Percentiles rank a stretch among this genome's conserved stretches.
Conservation (phyloP, 176 grass and related monocot species). For the Triticum dicoccoides region DNA sequence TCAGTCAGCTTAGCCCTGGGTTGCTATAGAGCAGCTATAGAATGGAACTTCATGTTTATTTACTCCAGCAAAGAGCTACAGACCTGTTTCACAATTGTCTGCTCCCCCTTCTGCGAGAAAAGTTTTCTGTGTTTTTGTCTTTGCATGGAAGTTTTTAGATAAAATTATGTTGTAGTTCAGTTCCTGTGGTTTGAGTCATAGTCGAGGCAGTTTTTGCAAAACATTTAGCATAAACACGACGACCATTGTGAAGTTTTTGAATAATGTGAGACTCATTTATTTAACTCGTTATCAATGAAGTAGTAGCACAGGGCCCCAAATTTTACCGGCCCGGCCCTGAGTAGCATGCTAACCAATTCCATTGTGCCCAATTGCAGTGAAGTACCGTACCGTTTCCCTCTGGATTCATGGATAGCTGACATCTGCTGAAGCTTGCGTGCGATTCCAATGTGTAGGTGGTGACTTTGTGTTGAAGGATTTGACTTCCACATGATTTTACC, state of each 20-base stretch:
- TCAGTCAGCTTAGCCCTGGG: not conserved
- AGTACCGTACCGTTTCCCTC: constrained; percentile 35
- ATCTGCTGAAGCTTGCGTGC: constrained; percentile 25
- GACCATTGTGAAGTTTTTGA: not conserved
- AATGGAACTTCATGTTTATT: not conserved
- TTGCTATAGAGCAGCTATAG: not conserved
- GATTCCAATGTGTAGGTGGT: constrained; percentile 46
- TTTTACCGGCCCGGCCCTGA: no score
- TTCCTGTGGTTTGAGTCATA: not conserved
- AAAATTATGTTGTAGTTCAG: not conserved
- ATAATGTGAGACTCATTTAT: not conserved
- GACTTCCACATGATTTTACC: constrained; percentile 26
- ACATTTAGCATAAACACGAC: not conserved
- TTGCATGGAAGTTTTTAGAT: not conserved
- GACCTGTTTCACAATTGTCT: not conserved
- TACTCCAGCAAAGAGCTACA: not conserved
- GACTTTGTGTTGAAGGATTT: constrained; percentile 45
- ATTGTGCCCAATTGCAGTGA: constrained; percentile 28
- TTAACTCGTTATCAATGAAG: not conserved
- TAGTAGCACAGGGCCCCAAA: not conserved
- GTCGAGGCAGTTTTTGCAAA: not conserved
- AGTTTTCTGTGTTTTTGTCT: not conserved
- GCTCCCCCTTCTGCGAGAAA: not conserved
- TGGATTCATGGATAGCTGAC: constrained; percentile 30
- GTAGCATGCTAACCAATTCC: not conserved